Conservation (phyloP, 345 rosid species). For the Psidium guajava region DNA sequence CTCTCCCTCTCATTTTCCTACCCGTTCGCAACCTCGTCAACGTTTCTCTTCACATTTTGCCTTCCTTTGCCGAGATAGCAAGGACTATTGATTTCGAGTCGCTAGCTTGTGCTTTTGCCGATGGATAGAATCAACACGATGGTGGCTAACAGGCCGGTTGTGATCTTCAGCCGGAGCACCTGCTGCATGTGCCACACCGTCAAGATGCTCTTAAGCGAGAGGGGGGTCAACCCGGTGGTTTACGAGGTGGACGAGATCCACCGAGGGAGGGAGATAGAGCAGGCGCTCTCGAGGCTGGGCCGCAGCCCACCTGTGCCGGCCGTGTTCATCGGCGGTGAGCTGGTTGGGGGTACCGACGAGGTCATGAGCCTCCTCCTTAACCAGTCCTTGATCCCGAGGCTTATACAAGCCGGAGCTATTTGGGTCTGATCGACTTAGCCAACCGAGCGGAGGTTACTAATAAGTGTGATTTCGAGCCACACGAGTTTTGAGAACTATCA, state of each 20-base stretch:
- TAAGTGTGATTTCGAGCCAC: neutral
- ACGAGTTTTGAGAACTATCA: neutral
- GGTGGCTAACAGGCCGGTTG: conserved; percentile 76
- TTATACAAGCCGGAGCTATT: conserved; percentile 64
- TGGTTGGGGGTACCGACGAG: conserved; percentile 80
- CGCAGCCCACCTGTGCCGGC: conserved; percentile 59
- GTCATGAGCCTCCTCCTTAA: conserved; percentile 83
- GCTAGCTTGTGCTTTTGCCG: neutral
- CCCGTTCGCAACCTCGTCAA: neutral
- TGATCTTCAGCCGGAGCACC: conserved; percentile 70
- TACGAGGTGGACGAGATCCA: conserved; percentile 67
- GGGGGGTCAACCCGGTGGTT: conserved; percentile 64
- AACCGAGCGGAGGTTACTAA: neutral
- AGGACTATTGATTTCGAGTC: neutral
- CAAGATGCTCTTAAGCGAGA: conserved; percentile 54
- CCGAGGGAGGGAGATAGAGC: conserved; percentile 66
- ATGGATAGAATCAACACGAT: conserved; percentile 55
- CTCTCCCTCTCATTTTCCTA: neutral
- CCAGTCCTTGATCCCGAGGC: conserved; percentile 68
- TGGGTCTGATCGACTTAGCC: conserved; percentile 47
- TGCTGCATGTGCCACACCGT: conserved; percentile 83
- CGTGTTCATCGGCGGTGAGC: conserved; percentile 73
- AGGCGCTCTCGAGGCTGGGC: conserved; percentile 58
- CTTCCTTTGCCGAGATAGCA: neutral
- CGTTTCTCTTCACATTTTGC: neutral